A percentile compares a stretch with the other conserved stretches of the same genome.
Conservation (phyloP, 305 asterid genomes). For the Fraxinus angustifolia region DNA sequence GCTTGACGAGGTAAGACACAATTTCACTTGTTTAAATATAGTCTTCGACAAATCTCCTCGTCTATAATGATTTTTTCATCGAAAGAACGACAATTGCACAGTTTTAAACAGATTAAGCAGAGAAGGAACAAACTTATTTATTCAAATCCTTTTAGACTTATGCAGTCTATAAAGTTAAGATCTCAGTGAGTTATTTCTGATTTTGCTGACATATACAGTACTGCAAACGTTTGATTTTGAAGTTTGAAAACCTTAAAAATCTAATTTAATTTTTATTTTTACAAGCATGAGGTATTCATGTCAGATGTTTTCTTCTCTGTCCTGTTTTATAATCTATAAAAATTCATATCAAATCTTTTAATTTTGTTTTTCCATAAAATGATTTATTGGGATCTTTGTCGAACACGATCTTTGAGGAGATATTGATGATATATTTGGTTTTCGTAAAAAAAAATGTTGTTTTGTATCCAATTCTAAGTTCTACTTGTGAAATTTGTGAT, state of each 20-base stretch:
- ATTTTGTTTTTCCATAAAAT: background rate
- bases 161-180: background rate
- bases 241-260: background rate
- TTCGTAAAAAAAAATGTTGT: background rate
- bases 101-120: background rate
- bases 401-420: background rate
- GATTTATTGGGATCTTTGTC: background rate
- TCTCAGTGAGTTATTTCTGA: background rate
- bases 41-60: background rate
- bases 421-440: background rate
- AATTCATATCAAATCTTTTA: background rate
- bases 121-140: background rate
- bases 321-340: background rate
- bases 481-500: background rate
- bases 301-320: conserved; percentile 32
- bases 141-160: background rate
- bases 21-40: background rate
- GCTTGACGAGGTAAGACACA: conserved; percentile 78
- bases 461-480: conserved; percentile 1
- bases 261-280: background rate
- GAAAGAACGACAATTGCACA: background rate
- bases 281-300: conserved; percentile 27
- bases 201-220: background rate
- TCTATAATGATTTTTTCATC: background rate
- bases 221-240: background rate